phyloP scores from a whole-genome alignment of 2,329 filamentous ascomycete species.

The Mollisiaceae sp. region DNA sequence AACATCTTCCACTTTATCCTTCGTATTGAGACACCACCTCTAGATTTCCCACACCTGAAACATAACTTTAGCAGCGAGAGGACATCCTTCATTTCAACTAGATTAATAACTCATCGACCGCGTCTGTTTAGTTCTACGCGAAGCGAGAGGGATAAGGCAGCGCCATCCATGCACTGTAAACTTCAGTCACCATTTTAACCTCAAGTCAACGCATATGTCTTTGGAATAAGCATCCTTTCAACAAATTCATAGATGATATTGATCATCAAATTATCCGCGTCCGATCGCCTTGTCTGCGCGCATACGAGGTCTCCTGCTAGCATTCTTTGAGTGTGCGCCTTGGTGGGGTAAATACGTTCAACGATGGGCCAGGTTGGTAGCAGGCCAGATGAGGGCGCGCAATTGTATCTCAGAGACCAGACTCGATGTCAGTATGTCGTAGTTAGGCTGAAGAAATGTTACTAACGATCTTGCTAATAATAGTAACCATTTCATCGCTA shows the following conservation, averaged over 20 bases:
- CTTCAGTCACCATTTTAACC: conserved; percentile 7
- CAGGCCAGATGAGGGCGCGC: conserved; percentile 80
- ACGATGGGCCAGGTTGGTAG: conserved; percentile 93
- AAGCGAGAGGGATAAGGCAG: conserved; percentile 12
- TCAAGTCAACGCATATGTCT: conserved; percentile 30
- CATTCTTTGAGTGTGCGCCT: conserved; percentile 21
- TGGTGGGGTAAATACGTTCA: conserved; percentile 43
- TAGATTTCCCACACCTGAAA: conserved; percentile 6
- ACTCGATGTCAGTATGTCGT: conserved; percentile 72
- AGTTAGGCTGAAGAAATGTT: conserved; percentile 1
- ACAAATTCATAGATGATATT: conserved; percentile 39
- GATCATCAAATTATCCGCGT: conserved; percentile 32
- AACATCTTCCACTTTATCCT: neutral
- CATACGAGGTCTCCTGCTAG: conserved; percentile 15
- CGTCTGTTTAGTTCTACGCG: neutral
- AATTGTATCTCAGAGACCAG: conserved; percentile 89
- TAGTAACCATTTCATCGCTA: conserved; percentile 88
- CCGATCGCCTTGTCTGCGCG: conserved; percentile 34
- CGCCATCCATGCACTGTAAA: neutral
- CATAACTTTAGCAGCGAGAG: conserved; percentile 4
- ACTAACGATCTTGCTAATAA: conserved; percentile 24
- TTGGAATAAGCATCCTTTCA: conserved; percentile 33
- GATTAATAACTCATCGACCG: conserved; percentile 8
- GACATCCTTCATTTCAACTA: conserved; percentile 9
- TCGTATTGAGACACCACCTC: neutral